Percentiles rank a stretch among this genome's conserved stretches.
phyloP scores from a whole-genome alignment of 78 protist species.

The Dictyostelium firmibasis region DNA sequence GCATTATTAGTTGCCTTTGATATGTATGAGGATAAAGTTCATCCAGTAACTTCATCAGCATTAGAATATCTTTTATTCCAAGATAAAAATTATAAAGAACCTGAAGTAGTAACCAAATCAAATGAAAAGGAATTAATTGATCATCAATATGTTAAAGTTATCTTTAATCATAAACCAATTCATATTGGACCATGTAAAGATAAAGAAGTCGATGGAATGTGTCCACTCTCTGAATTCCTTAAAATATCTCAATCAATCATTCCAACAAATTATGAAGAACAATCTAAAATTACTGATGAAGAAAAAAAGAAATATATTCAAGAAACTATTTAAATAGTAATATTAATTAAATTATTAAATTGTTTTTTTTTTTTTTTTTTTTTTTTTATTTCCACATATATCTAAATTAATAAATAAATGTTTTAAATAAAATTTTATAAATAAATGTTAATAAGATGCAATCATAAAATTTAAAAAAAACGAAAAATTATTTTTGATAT shows the following conservation, averaged over 20 bases:
- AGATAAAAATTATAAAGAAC: background rate
- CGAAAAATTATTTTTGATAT: no score
- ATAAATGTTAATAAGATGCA: no score
- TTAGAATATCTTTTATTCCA: constrained; percentile 44
- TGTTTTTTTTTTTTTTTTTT: no score
- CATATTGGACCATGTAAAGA: constrained; percentile 52
- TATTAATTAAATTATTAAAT: no score
- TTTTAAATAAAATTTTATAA: no score
- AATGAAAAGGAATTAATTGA: background rate
- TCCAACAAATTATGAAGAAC: constrained; percentile 28
- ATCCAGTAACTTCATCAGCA: constrained; percentile 52
- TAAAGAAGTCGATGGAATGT: constrained; percentile 68
- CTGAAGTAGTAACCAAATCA: background rate
- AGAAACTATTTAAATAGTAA: background rate
- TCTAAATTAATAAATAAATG: no score
- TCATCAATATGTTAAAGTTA: constrained; percentile 57
- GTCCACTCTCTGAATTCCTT: constrained; percentile 43
- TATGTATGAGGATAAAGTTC: constrained; percentile 46
- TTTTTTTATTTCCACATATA: no score
- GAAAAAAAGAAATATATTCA: background rate
- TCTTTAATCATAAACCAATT: constrained; percentile 33
- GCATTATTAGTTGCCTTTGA: constrained; percentile 54
- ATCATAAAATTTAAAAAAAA: no score
- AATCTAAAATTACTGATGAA: constrained; percentile 17
- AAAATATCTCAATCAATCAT: constrained; percentile 28